Conservation (phyloP, 2,329 filamentous ascomycete species). For the Chrysoporthe puriensis region DNA sequence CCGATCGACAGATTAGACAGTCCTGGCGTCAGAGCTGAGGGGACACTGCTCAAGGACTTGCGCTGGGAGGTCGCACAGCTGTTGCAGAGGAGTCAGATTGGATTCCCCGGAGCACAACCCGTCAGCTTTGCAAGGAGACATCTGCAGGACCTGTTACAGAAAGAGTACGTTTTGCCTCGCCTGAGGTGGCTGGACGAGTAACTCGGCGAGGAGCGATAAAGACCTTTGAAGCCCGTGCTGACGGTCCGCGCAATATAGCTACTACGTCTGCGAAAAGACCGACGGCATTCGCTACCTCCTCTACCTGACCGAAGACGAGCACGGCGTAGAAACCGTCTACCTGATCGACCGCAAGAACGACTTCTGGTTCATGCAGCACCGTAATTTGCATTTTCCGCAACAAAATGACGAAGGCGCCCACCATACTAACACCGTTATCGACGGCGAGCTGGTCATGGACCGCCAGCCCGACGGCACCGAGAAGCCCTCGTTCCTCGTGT, state of each 20-base stretch:
- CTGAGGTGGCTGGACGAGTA: neutral
- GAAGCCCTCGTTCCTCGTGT: slow-evolving; percentile 85
- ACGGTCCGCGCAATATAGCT: slow-evolving; percentile 51
- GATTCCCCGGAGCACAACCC: slow-evolving; percentile 90
- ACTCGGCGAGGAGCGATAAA: neutral
- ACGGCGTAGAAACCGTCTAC: slow-evolving; percentile 73
- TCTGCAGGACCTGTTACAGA: slow-evolving; percentile 75
- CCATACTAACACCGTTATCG: slow-evolving; percentile 81
- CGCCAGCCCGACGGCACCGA: slow-evolving; percentile 66
- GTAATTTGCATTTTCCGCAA: slow-evolving; percentile 78
- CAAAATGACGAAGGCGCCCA: slow-evolving; percentile 67
- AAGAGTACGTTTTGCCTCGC: slow-evolving; percentile 62
- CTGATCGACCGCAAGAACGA: slow-evolving; percentile 98
- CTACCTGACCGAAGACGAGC: slow-evolving; percentile 74
- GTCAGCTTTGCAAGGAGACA: slow-evolving; percentile 88
- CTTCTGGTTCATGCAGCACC: slow-evolving; percentile 80
- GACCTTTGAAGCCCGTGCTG: neutral
- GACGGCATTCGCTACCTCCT: slow-evolving; percentile 96
- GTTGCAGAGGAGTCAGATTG: slow-evolving; percentile 68
- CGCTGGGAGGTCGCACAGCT: slow-evolving; percentile 75
- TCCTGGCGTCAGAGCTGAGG: slow-evolving; percentile 68
- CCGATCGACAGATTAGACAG: slow-evolving; percentile 57
- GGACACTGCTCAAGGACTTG: slow-evolving; percentile 63
- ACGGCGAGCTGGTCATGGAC: slow-evolving; percentile 93
- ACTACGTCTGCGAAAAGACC: slow-evolving; percentile 98